Evolutionary conservation across 768 basidiomycete genomes (phyloP).

Genomic region (Clitopilus passeckerianus): DNA sequence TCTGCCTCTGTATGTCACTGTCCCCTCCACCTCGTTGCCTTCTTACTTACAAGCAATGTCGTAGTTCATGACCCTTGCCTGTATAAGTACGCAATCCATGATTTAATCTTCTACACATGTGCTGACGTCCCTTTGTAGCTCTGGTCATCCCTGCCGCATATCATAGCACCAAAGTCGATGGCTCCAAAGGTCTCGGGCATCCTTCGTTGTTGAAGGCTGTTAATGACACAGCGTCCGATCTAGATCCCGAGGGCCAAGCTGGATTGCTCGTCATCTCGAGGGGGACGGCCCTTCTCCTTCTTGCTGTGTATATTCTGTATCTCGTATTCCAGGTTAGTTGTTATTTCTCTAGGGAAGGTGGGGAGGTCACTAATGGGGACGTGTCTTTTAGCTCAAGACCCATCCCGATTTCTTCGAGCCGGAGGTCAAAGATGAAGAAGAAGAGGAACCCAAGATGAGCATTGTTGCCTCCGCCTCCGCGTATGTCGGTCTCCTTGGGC

Average conservation of each 20-base stretch:
- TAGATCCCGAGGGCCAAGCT: conserved; percentile 21
- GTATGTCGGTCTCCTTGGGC: conserved; percentile 26
- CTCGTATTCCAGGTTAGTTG: conserved; percentile 66
- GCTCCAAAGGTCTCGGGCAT: conserved; percentile 7
- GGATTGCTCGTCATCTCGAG: conserved; percentile 75
- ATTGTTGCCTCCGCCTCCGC: conserved; percentile 56
- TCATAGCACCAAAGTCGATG: conserved; percentile 34
- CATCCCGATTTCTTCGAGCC: conserved; percentile 60
- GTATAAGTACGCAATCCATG: conserved; percentile 57
- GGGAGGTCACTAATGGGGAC: background rate
- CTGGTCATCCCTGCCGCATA: conserved; percentile 92
- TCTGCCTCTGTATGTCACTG: conserved; percentile 38
- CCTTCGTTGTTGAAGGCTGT: background rate
- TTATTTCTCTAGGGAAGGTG: background rate
- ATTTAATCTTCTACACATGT: background rate
- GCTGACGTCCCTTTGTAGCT: conserved; percentile 29
- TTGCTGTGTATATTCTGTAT: conserved; percentile 71
- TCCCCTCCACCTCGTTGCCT: background rate
- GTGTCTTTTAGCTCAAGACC: conserved; percentile 54
- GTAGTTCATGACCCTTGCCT: conserved; percentile 80
- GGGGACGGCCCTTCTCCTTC: conserved; percentile 73
- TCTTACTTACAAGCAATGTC: conserved; percentile 5
- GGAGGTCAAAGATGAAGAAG: conserved; percentile 14
- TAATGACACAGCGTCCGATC: conserved; percentile 5
- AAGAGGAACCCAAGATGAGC: conserved; percentile 61